Percentiles rank a stretch among this genome's conserved stretches.
phyloP scores from a whole-genome alignment of 179 eudicot genomes.

The Silene coronaria region DNA sequence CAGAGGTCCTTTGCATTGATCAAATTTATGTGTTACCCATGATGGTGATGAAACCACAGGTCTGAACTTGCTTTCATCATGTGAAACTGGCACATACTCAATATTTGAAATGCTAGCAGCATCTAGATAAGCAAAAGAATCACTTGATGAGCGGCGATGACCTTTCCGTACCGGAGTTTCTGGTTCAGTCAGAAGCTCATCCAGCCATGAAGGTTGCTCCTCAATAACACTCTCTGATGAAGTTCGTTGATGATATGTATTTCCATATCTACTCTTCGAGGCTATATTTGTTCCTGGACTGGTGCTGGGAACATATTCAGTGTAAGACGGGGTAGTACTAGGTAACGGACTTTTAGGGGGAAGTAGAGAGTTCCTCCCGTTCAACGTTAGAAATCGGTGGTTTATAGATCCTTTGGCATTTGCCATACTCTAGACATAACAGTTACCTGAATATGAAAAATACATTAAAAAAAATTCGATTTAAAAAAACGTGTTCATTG shows the following conservation, averaged over 20 bases:
- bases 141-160: slow-evolving; percentile 97
- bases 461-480: not conserved
- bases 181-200: slow-evolving; percentile 94
- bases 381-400: slow-evolving; percentile 39
- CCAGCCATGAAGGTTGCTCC: slow-evolving; percentile 97
- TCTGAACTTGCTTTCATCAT: slow-evolving; percentile 43
- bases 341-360: slow-evolving; percentile 97
- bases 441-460: slow-evolving; percentile 18
- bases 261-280: slow-evolving; percentile 52
- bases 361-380: slow-evolving; percentile 70
- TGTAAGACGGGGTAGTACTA: slow-evolving; percentile 51
- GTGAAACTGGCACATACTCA: slow-evolving; percentile 46
- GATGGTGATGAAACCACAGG: slow-evolving; percentile 44
- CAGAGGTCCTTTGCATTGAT: slow-evolving; percentile 38
- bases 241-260: slow-evolving; percentile 72
- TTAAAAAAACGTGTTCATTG: not conserved
- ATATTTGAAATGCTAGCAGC: slow-evolving; percentile 42
- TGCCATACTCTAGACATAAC: slow-evolving; percentile 40
- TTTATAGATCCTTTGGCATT: slow-evolving; percentile 66
- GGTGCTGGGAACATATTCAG: slow-evolving; percentile 54
- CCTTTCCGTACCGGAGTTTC: slow-evolving; percentile 86
- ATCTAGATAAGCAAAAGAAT: slow-evolving; percentile 82
- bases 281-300: slow-evolving; percentile 42
- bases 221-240: slow-evolving; percentile 83
- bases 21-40: slow-evolving; percentile 67